Conservation (phyloP, 495 filamentous ascomycete species). For the Usnea hakonensis region DNA sequence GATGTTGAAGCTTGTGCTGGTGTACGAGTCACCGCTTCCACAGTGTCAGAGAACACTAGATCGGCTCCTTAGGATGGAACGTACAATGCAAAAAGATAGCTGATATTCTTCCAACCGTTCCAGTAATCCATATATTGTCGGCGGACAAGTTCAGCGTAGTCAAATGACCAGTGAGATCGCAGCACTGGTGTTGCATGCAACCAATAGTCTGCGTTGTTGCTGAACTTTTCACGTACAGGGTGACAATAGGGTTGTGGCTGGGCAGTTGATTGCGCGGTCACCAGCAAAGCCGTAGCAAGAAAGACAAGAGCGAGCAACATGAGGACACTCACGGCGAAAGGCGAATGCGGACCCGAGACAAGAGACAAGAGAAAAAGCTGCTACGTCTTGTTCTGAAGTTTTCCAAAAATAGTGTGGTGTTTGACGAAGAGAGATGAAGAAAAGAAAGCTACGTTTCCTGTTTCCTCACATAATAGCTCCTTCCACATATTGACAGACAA, state of each 20-base stretch:
- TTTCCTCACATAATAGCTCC: neutral
- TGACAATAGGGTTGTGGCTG: slow-evolving; percentile 15
- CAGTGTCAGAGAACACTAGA: slow-evolving; percentile 26
- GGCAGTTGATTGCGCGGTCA: neutral
- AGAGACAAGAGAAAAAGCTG: neutral
- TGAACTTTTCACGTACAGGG: slow-evolving; percentile 5
- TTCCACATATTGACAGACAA: too few relatives aligned
- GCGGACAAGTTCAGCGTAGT: neutral
- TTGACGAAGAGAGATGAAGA: neutral
- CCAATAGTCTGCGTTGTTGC: slow-evolving; percentile 12
- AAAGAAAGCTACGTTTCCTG: neutral
- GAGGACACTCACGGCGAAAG: neutral
- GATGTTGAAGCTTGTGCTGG: slow-evolving; percentile 58
- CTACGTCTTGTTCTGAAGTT: neutral
- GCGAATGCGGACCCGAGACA: neutral
- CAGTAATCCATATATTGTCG: slow-evolving; percentile 9
- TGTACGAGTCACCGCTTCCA: slow-evolving; percentile 50
- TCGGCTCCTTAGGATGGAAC: neutral
- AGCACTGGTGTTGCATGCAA: slow-evolving; percentile 18
- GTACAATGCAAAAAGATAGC: slow-evolving; percentile 25
- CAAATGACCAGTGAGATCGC: neutral
- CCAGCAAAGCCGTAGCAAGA: neutral
- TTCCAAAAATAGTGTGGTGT: neutral
- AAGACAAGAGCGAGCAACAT: neutral
- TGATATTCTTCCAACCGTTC: slow-evolving; percentile 19